Conservation (phyloP, 495 filamentous ascomycete genomes). For the Trichocladium uniseriatum region DNA sequence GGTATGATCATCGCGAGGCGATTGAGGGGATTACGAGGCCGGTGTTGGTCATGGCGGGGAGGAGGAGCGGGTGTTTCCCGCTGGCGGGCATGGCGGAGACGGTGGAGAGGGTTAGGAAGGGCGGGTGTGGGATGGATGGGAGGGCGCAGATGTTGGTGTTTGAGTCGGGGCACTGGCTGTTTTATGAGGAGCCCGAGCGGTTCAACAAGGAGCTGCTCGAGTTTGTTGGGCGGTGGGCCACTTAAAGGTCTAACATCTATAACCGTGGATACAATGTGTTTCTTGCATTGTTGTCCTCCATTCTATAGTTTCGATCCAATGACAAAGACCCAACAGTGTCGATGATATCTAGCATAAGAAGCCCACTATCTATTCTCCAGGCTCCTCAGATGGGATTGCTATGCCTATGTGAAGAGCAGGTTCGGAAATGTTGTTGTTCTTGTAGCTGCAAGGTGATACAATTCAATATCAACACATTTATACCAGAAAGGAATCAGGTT, state of each 20-base stretch:
- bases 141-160: conserved; percentile 26
- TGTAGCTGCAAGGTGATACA: too few relatives aligned
- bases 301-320: too few relatives aligned
- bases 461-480: too few relatives aligned
- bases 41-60: conserved; percentile 32
- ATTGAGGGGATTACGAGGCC: conserved; percentile 25
- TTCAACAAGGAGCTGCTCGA: conserved; percentile 33
- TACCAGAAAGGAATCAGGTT: too few relatives aligned
- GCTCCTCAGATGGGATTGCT: too few relatives aligned
- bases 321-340: too few relatives aligned
- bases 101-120: conserved; percentile 22
- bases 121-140: neutral
- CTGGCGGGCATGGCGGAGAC: conserved; percentile 34
- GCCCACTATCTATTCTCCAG: too few relatives aligned
- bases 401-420: too few relatives aligned
- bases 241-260: neutral
- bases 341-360: too few relatives aligned
- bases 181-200: conserved; percentile 36
- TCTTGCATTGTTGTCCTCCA: too few relatives aligned
- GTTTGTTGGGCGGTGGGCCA: conserved; percentile 18
- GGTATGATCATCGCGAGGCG: conserved; percentile 39
- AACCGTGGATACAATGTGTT: too few relatives aligned
- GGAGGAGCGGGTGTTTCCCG: conserved; percentile 37
- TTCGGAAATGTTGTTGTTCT: too few relatives aligned
- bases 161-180: conserved; percentile 39